phyloP scores from a whole-genome alignment of 2,329 filamentous ascomycete genomes.

The Pseudopithomyces maydicus region DNA sequence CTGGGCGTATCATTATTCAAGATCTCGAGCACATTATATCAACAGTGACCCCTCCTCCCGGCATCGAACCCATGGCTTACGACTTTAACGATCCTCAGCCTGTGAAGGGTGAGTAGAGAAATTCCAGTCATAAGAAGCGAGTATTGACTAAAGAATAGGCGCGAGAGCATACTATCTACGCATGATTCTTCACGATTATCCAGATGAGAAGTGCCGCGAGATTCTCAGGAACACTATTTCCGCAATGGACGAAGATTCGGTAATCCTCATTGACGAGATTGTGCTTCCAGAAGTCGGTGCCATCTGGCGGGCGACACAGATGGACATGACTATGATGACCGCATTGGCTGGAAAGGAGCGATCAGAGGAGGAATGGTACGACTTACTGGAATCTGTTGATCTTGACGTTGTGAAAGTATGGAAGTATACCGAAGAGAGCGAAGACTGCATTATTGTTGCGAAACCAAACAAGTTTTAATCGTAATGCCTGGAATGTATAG shows the following conservation, averaged over 20 bases:
- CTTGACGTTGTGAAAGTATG: slow-evolving; percentile 10
- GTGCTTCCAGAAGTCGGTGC: slow-evolving; percentile 45
- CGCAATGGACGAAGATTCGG: slow-evolving; percentile 43
- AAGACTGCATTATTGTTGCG: slow-evolving; percentile 7
- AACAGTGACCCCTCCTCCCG: slow-evolving; percentile 25
- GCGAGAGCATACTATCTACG: slow-evolving; percentile 47
- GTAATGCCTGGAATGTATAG: no score
- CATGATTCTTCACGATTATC: slow-evolving; percentile 48
- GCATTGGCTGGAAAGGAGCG: slow-evolving; percentile 43
- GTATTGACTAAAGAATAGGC: slow-evolving; percentile 10
- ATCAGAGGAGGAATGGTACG: slow-evolving; percentile 41
- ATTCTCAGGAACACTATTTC: slow-evolving; percentile 44
- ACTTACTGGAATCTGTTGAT: slow-evolving; percentile 19
- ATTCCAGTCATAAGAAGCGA: slow-evolving; percentile 22
- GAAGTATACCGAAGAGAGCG: slow-evolving; percentile 5
- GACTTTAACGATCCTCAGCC: neutral
- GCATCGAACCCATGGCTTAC: slow-evolving; percentile 29
- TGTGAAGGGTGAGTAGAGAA: neutral
- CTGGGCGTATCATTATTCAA: slow-evolving; percentile 47
- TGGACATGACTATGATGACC: slow-evolving; percentile 48
- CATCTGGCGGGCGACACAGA: slow-evolving; percentile 36
- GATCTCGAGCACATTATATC: slow-evolving; percentile 42
- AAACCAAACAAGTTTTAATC: slow-evolving; percentile 32
- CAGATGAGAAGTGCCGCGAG: slow-evolving; percentile 34
- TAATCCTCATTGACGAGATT: slow-evolving; percentile 51